These are phyloP conservation scores for Flaveria linearis DNA, from an alignment of 129 eudicot genomes.

Conservation along the genomic window DNA sequence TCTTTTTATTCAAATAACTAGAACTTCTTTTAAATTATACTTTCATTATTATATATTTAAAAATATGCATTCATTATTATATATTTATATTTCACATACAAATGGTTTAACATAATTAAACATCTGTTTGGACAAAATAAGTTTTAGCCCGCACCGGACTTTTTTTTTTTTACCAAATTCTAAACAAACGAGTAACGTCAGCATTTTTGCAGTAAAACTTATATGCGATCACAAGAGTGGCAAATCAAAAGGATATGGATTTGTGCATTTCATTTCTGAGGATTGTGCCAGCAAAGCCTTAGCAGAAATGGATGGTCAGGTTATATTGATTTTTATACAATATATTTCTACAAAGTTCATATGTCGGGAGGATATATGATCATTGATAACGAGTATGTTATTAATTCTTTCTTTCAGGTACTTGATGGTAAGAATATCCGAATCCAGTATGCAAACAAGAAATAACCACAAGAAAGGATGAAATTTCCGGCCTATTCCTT, in stretches of 20 bases:
- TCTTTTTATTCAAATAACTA: background rate
- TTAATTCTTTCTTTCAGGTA: slow-evolving; percentile 31
- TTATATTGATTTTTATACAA: slow-evolving; percentile 1
- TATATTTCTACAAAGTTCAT: background rate
- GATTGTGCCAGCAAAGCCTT: slow-evolving; percentile 69
- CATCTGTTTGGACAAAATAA: too few relatives aligned
- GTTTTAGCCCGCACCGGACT: too few relatives aligned
- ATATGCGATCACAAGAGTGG: slow-evolving; percentile 71
- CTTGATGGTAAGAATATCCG: slow-evolving; percentile 60
- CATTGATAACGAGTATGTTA: background rate
- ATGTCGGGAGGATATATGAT: background rate
- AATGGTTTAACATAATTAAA: background rate
- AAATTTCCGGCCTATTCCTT: background rate
- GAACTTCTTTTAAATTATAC: background rate
- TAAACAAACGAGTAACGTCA: too few relatives aligned
- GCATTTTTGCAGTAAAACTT: slow-evolving; percentile 49
- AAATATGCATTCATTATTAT: too few relatives aligned
- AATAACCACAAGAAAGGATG: slow-evolving; percentile 9
- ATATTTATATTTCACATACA: background rate
- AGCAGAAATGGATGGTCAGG: slow-evolving; percentile 70
- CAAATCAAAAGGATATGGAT: slow-evolving; percentile 74
- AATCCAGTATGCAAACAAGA: slow-evolving; percentile 49
- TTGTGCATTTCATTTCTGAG: slow-evolving; percentile 54
- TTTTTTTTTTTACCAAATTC: background rate
- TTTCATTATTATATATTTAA: too few relatives aligned